A percentile compares a stretch with the other conserved stretches of the same genome.
Evolutionary conservation across 305 asterid genomes (phyloP).

Genomic region (Plantago coronopus): DNA sequence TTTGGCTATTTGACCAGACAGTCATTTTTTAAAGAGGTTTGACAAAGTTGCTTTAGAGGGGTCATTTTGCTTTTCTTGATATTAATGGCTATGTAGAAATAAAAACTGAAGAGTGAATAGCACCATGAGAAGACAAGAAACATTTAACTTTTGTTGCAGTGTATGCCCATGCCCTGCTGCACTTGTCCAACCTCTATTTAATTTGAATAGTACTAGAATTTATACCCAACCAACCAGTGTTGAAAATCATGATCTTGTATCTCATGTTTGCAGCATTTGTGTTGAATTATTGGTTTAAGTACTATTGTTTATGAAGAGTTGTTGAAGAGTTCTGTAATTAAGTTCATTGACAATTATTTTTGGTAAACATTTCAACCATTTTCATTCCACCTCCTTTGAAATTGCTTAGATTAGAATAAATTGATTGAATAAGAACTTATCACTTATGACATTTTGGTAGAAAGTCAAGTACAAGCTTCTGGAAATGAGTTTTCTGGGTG

Average conservation of each 20-base stretch:
- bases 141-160: not conserved
- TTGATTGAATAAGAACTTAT: conserved; percentile 2
- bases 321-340: conserved; percentile 1
- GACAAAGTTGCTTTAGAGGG: too few species aligned
- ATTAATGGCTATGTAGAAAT: too few species aligned
- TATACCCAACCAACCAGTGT: conserved; percentile 19
- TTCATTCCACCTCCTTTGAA: not conserved
- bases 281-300: not conserved
- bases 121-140: not conserved
- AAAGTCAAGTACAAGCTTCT: conserved; percentile 5
- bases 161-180: conserved; percentile 17
- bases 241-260: conserved; percentile 1
- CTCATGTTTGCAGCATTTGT: conserved; percentile 1
- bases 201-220: conserved; percentile 17
- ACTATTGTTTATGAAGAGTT: not conserved
- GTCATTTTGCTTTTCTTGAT: too few species aligned
- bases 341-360: conserved; percentile 7
- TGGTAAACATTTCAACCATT: not conserved
- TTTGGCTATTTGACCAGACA: not conserved
- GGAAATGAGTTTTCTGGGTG: conserved; percentile 25
- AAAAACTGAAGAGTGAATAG: not conserved
- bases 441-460: too few species aligned
- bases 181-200: conserved; percentile 24
- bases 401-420: not conserved
- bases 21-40: not conserved